Evolutionary conservation across 805 yeast genomes (phyloP).

Genomic region (Metschnikowia baotianmanensis): DNA sequence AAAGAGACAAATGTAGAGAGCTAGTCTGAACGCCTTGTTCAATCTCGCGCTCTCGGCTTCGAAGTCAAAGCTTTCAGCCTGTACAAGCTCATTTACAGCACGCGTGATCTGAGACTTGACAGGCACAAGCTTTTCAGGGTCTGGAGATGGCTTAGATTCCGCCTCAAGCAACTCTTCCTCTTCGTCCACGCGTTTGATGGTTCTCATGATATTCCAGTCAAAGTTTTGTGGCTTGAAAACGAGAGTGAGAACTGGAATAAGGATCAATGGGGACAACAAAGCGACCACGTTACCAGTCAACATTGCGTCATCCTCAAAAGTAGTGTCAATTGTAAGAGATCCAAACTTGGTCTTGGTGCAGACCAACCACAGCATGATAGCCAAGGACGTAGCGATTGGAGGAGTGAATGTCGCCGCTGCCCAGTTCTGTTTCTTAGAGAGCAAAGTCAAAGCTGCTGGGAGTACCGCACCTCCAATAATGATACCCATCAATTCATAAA

Average conservation of each 20-base stretch:
- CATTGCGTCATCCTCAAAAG: constrained; percentile 90
- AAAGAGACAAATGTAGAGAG: constrained; percentile 56
- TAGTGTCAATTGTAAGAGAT: constrained; percentile 35
- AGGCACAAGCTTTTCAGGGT: constrained; percentile 30
- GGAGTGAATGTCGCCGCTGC: constrained; percentile 77
- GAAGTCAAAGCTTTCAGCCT: constrained; percentile 18
- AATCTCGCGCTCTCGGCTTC: constrained; percentile 54
- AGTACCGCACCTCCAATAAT: constrained; percentile 84
- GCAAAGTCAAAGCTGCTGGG: constrained; percentile 66
- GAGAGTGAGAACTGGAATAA: constrained; percentile 63
- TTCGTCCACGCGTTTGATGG: constrained; percentile 67
- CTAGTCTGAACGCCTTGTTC: constrained; percentile 56
- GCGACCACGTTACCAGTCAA: constrained; percentile 86
- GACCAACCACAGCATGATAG: constrained; percentile 59
- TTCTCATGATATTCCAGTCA: constrained; percentile 64
- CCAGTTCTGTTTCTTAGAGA: constrained; percentile 62
- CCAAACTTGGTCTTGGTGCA: constrained; percentile 36
- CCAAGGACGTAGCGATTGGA: constrained; percentile 68
- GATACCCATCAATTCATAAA: constrained; percentile 86
- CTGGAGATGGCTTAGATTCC: constrained; percentile 17
- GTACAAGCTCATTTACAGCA: constrained; percentile 39
- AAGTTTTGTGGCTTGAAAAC: constrained; percentile 68
- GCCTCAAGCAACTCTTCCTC: constrained; percentile 58
- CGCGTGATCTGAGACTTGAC: constrained; percentile 38
- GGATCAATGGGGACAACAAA: constrained; percentile 63